These are phyloP conservation scores for Candida morakotiae DNA, from an alignment of 805 yeast species.

Conservation along the genomic window DNA sequence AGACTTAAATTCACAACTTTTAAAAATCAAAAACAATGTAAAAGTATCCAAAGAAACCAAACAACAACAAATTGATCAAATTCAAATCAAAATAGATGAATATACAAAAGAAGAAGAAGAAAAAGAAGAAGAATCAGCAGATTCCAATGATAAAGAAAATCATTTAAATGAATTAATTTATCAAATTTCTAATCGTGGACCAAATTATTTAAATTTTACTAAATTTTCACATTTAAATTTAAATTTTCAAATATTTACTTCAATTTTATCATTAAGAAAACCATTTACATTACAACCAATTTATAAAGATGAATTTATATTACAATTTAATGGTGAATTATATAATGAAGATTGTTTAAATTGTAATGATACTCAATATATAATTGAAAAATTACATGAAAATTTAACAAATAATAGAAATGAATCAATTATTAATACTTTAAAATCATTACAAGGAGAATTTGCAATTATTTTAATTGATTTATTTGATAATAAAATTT, in stretches of 20 bases:
- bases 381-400: slow-evolving; percentile 34
- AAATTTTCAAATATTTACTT: slow-evolving; percentile 46
- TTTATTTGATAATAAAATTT: slow-evolving; percentile 32
- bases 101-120: slow-evolving; percentile 6
- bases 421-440: slow-evolving; percentile 35
- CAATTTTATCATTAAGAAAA: slow-evolving; percentile 74
- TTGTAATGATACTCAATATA: slow-evolving; percentile 61
- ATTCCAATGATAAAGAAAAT: no score
- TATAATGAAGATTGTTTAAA: slow-evolving; percentile 55
- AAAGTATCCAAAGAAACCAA: slow-evolving; percentile 15
- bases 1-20: slow-evolving; percentile 20
- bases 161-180: slow-evolving; percentile 39
- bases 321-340: slow-evolving; percentile 91
- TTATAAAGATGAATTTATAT: slow-evolving; percentile 18
- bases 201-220: slow-evolving; percentile 41
- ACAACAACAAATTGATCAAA: slow-evolving; percentile 10
- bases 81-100: slow-evolving; percentile 14
- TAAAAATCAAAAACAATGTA: slow-evolving; percentile 23
- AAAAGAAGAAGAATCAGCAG: slow-evolving; percentile 1
- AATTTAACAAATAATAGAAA: slow-evolving; percentile 14
- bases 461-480: slow-evolving; percentile 67
- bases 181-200: slow-evolving; percentile 57
- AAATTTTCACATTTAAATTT: slow-evolving; percentile 8
- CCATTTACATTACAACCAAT: slow-evolving; percentile 79
- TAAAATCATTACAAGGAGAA: slow-evolving; percentile 66